These are phyloP conservation scores for Candida khao-thaluensis DNA, from an alignment of 805 yeast genomes.

Conservation along the genomic window DNA sequence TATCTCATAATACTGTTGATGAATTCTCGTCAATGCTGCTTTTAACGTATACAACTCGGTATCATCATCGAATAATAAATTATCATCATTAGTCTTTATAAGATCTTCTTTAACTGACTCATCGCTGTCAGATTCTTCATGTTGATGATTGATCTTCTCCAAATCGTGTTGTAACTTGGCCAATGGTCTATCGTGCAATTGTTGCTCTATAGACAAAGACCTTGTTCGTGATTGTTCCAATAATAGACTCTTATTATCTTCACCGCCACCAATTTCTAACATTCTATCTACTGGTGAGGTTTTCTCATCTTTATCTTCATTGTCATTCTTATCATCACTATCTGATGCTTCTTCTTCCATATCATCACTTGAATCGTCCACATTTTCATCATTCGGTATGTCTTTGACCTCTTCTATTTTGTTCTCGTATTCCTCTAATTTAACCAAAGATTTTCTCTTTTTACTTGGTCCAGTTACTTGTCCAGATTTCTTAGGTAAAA, in stretches of 20 bases:
- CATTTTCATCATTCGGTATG: constrained; percentile 16
- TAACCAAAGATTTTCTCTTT: constrained; percentile 55
- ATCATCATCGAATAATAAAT: constrained; percentile 75
- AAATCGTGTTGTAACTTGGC: constrained; percentile 78
- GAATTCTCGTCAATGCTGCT: constrained; percentile 61
- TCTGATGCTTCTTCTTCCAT: constrained; percentile 10
- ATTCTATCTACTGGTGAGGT: constrained; percentile 49
- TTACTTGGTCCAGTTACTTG: constrained; percentile 61
- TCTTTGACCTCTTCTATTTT: constrained; percentile 23
- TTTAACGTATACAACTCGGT: constrained; percentile 67
- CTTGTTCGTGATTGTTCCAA: constrained; percentile 61
- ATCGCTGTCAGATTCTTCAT: constrained; percentile 19
- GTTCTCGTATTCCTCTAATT: constrained; percentile 48
- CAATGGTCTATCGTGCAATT: constrained; percentile 77
- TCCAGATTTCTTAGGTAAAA: constrained; percentile 76
- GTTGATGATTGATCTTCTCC: constrained; percentile 46
- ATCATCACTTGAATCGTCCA: neutral
- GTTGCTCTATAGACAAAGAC: constrained; percentile 71
- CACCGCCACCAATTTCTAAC: constrained; percentile 50
- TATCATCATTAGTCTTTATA: constrained; percentile 27
- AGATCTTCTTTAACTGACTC: constrained; percentile 19
- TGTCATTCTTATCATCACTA: constrained; percentile 6
- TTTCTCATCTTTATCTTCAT: constrained; percentile 11
- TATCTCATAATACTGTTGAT: constrained; percentile 59
- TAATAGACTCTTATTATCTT: constrained; percentile 47